Conservation (phyloP, 768 basidiomycete species). For the Multifurca ochricompacta region DNA sequence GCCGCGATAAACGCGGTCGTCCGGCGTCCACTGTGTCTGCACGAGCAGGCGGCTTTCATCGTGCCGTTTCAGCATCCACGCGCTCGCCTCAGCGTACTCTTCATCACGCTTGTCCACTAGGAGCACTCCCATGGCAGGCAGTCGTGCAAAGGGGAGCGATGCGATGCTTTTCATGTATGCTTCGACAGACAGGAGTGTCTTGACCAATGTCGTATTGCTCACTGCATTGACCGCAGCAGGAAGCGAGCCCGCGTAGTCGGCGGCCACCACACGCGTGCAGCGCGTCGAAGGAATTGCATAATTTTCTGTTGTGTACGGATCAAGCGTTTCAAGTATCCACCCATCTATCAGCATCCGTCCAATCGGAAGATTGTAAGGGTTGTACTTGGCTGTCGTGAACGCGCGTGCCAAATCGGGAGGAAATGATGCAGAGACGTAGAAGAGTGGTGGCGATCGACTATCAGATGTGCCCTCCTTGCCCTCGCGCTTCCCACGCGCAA, state of each 20-base stretch:
- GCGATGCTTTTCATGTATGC: slow-evolving; percentile 57
- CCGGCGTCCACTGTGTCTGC: slow-evolving; percentile 44
- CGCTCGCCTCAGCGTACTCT: slow-evolving; percentile 31
- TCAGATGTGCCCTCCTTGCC: slow-evolving; percentile 30
- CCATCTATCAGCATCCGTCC: slow-evolving; percentile 85
- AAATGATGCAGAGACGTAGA: slow-evolving; percentile 79
- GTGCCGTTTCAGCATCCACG: slow-evolving; percentile 56
- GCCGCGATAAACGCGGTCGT: slow-evolving; percentile 43
- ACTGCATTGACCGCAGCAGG: slow-evolving; percentile 80
- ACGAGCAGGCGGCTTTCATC: slow-evolving; percentile 54
- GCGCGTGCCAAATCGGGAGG: slow-evolving; percentile 50
- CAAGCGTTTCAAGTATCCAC: slow-evolving; percentile 94
- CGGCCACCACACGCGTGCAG: slow-evolving; percentile 75
- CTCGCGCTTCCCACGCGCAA: slow-evolving; percentile 42
- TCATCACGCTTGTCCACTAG: slow-evolving; percentile 46
- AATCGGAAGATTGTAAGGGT: slow-evolving; percentile 62
- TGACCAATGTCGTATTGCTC: slow-evolving; percentile 72
- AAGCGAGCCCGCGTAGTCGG: slow-evolving; percentile 82
- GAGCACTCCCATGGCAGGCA: slow-evolving; percentile 59
- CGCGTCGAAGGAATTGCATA: slow-evolving; percentile 90
- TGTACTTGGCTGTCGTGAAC: slow-evolving; percentile 64
- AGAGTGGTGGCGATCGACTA: slow-evolving; percentile 48
- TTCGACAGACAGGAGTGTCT: slow-evolving; percentile 68
- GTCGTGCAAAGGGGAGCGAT: slow-evolving; percentile 57
- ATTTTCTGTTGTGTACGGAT: slow-evolving; percentile 90